Conservation (phyloP, 2,329 filamentous ascomycete species). For the Coniochaeta ligniaria region DNA sequence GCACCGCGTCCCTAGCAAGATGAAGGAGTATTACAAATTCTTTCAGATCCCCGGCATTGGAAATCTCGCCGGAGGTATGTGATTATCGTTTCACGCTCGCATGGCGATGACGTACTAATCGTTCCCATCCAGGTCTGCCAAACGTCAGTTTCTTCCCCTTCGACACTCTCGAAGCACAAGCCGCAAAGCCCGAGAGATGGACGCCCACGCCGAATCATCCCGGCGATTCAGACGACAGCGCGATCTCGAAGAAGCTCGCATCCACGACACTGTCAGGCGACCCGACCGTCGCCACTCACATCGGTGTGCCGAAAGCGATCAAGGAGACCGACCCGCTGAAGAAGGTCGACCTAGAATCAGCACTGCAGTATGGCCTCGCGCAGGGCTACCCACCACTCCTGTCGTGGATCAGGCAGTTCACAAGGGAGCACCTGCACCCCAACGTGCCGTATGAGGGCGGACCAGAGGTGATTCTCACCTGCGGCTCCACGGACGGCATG, state of each 20-base stretch:
- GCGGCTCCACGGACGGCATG: slow-evolving; percentile 81
- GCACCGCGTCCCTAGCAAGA: slow-evolving; percentile 53
- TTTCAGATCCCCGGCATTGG: slow-evolving; percentile 59
- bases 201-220: slow-evolving; percentile 60
- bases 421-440: slow-evolving; percentile 69
- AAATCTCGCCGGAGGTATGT: slow-evolving; percentile 55
- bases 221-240: slow-evolving; percentile 11
- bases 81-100: background rate
- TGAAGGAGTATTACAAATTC: slow-evolving; percentile 85
- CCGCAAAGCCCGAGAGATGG: slow-evolving; percentile 69
- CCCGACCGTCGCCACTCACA: slow-evolving; percentile 33
- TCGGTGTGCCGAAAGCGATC: slow-evolving; percentile 66
- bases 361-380: slow-evolving; percentile 81
- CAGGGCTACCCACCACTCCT: slow-evolving; percentile 74
- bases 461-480: slow-evolving; percentile 71
- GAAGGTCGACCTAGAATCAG: slow-evolving; percentile 74
- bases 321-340: slow-evolving; percentile 48
- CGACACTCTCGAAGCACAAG: slow-evolving; percentile 79
- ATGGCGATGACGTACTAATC: background rate
- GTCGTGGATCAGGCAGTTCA: slow-evolving; percentile 73
- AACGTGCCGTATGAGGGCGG: slow-evolving; percentile 72
- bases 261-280: slow-evolving; percentile 16
- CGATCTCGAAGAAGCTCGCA: slow-evolving; percentile 14
- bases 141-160: slow-evolving; percentile 80
- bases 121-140: slow-evolving; percentile 56